Conservation (phyloP, 176 grass and related monocot species). For the Aegilops sharonensis region DNA sequence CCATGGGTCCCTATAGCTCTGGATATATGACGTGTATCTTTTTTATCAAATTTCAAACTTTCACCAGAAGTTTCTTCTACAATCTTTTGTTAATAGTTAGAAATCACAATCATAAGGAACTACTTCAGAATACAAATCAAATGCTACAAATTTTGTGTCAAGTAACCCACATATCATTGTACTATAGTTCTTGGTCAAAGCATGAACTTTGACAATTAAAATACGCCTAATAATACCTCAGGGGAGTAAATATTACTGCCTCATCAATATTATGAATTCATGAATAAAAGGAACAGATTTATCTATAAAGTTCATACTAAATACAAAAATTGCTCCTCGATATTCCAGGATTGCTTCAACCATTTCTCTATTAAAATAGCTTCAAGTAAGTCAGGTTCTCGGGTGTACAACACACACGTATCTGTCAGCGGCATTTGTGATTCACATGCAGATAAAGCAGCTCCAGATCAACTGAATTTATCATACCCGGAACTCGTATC, state of each 20-base stretch:
- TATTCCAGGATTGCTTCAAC: background rate
- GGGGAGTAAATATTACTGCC: background rate
- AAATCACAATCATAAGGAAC: too few relatives aligned
- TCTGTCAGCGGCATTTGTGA: background rate
- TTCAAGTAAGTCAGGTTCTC: background rate
- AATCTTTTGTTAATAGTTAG: background rate
- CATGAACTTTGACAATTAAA: background rate
- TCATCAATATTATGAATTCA: background rate
- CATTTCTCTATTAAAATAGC: background rate
- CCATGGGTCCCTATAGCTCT: background rate
- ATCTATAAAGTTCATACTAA: background rate
- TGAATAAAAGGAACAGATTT: background rate
- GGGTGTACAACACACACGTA: background rate
- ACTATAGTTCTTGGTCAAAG: conserved; percentile 3
- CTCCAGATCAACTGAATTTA: conserved; percentile 3
- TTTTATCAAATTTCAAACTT: background rate
- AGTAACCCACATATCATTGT: background rate
- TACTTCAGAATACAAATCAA: too few relatives aligned
- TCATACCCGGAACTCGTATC: background rate
- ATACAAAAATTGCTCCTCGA: background rate
- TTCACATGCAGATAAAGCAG: background rate
- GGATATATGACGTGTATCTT: background rate
- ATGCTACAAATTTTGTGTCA: background rate
- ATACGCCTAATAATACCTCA: background rate
- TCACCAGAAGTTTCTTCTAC: background rate